Evolutionary conservation across 225 moss, liverwort and hornwort species (phyloP), one percentile per base, ranked within the genome.

Genomic region (Thuidium tamariscinum): DNA sequence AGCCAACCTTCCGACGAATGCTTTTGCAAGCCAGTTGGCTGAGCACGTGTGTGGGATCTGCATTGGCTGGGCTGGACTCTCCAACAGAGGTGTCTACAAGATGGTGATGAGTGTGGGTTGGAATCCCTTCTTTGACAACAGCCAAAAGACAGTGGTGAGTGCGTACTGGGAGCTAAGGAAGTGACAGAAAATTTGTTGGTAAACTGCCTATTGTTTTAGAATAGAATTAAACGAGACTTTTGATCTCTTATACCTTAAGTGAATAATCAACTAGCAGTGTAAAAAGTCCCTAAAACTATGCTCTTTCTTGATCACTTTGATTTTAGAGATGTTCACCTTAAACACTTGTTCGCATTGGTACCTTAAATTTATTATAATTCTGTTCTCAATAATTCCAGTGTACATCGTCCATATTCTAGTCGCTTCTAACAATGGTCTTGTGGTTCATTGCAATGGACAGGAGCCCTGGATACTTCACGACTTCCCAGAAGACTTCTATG

Each of bases 81-180:
- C 95, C 36, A 88, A 92, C 56, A 86, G 82, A 69, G 97, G 95
- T 9, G 86, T 96, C 16, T 95, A 90, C 91, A 95, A 96, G 92
- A 96, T 95, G 95, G 95, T 97, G 84, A 94, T 95, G 97, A 96
- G 95, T 77, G 88, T 97, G 36, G 96, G 97, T 56, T 97, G 94
- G 90, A 96, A 94, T 73, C 95, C 96, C 10, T 96, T 84, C 70
- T 95, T 95, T 71, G 91, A 88, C 74, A 96, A 94, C 87, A 82
- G 91, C 56, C 89, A 96, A 57, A 96, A 95, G 86, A 94, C 97
- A 13, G 96, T 89, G 91, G 95, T 94, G 60, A 90, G 93, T 71
- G 21, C 49, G 51, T 22, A 44, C 49, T 62, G 55, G 48, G 62
- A 80, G 61, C 37, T 34, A 30, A 68, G 30, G 52, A 36, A 37